Percentiles rank a stretch among this genome's conserved stretches.
Evolutionary conservation across 768 basidiomycete species (phyloP).

Genomic region (Kwoniella europaea): DNA sequence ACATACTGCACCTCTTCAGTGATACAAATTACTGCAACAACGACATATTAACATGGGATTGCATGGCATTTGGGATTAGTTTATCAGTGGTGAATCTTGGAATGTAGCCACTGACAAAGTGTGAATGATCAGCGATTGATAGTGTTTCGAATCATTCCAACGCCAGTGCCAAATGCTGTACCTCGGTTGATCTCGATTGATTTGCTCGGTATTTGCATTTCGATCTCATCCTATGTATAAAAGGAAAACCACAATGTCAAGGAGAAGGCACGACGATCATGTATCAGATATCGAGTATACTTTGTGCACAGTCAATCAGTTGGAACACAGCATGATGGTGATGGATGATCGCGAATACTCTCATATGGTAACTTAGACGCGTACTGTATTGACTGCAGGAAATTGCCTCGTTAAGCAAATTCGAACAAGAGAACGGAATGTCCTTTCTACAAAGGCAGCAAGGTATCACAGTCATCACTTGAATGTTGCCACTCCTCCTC

Average conservation of each 20-base stretch:
- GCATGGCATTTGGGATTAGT: too few species aligned
- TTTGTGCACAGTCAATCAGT: neutral
- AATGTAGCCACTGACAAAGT: neutral
- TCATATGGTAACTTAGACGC: neutral
- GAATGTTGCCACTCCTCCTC: neutral
- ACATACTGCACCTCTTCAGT: neutral
- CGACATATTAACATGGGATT: neutral
- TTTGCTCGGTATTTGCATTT: neutral
- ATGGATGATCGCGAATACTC: neutral
- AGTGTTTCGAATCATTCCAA: neutral
- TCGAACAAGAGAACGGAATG: neutral
- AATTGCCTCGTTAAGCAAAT: constrained; percentile 5
- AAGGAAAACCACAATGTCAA: neutral
- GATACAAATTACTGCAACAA: neutral
- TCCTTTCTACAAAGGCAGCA: constrained; percentile 5
- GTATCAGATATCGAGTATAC: neutral
- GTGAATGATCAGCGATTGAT: neutral
- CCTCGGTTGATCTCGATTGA: neutral
- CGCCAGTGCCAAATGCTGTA: neutral
- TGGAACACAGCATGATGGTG: neutral
- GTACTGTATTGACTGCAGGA: neutral
- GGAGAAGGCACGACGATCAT: neutral
- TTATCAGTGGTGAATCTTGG: too few species aligned
- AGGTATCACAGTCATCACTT: neutral
- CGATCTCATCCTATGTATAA: neutral